These are phyloP conservation scores for Aureoboletus auriporus DNA, from an alignment of 768 basidiomycete genomes.

Conservation along the genomic window DNA sequence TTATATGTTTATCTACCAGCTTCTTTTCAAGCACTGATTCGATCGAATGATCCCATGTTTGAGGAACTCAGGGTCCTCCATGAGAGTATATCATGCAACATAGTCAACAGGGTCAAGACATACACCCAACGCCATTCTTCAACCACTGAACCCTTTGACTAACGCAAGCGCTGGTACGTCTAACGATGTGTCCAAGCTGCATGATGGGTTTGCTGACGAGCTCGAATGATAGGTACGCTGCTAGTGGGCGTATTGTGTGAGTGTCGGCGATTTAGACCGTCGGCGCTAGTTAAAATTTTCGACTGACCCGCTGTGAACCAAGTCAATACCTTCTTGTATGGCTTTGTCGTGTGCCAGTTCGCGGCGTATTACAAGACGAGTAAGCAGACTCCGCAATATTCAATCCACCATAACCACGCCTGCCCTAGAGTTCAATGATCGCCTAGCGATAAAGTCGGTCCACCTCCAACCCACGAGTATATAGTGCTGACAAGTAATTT, in stretches of 20 bases:
- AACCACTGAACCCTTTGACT: not conserved
- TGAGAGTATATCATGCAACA: not conserved
- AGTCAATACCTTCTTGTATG: conserved; percentile 31
- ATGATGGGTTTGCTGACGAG: not conserved
- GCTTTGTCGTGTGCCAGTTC: conserved; percentile 40
- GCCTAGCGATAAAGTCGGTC: conserved; percentile 1
- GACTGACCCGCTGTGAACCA: not conserved
- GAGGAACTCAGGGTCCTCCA: not conserved
- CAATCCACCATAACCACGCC: not conserved
- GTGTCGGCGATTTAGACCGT: not conserved
- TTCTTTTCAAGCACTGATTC: not conserved
- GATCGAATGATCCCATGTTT: not conserved
- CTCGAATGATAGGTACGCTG: conserved; percentile 7
- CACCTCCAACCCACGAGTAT: not conserved
- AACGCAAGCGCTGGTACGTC: not conserved
- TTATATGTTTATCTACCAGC: not conserved
- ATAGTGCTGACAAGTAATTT: not conserved
- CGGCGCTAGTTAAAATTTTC: not conserved
- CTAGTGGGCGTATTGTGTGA: conserved; percentile 5
- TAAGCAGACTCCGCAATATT: not conserved
- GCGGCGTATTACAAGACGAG: conserved; percentile 31
- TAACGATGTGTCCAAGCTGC: not conserved
- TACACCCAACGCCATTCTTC: not conserved
- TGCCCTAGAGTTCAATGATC: conserved; percentile 5
- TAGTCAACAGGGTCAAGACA: no score